Evolutionary conservation across 805 yeast genomes (phyloP).

Genomic region (Grigorovia jiainica): DNA sequence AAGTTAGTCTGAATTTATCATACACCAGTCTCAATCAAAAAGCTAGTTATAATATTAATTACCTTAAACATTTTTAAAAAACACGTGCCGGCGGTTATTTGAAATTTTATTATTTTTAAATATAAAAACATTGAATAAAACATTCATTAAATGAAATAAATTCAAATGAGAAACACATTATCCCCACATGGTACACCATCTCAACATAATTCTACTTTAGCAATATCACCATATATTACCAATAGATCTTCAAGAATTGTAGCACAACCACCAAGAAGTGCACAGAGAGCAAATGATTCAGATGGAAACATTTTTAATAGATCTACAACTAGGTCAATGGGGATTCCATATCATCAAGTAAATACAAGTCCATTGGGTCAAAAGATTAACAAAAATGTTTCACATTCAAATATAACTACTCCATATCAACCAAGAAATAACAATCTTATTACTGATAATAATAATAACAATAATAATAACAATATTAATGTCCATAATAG

Average conservation of each 20-base stretch:
- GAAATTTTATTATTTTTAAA: no score
- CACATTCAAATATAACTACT: slow-evolving; percentile 31
- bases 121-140: no score
- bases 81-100: no score
- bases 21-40: no score
- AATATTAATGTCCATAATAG: no score
- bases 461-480: slow-evolving; percentile 3
- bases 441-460: neutral
- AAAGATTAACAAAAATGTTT: slow-evolving; percentile 8
- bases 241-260: slow-evolving; percentile 21
- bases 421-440: slow-evolving; percentile 30
- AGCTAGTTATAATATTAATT: no score
- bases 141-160: no score
- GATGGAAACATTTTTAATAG: neutral
- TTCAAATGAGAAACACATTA: slow-evolving; percentile 11
- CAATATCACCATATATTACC: slow-evolving; percentile 58
- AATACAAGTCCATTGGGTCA: slow-evolving; percentile 23
- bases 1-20: no score
- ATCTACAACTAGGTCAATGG: neutral
- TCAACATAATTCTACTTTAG: slow-evolving; percentile 65
- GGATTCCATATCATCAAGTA: slow-evolving; percentile 7
- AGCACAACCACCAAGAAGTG: slow-evolving; percentile 5
- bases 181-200: slow-evolving; percentile 33
- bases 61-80: no score
- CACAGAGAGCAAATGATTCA: slow-evolving; percentile 4